Conservation (phyloP, 2,329 filamentous ascomycete species). For the Thielaviopsis euricoi region DNA sequence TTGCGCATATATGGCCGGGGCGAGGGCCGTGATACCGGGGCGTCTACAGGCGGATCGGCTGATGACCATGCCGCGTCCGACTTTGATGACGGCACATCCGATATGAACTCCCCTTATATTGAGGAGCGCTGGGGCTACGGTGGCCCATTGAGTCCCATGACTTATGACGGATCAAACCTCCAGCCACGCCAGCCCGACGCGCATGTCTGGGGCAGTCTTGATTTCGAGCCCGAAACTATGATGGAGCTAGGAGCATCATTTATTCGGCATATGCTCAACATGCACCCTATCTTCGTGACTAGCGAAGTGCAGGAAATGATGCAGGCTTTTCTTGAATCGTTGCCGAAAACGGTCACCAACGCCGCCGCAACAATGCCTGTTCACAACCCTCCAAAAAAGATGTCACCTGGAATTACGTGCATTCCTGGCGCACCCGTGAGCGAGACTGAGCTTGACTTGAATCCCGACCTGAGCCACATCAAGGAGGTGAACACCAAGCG, state of each 20-base stretch:
- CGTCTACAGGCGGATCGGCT: not conserved
- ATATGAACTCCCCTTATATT: constrained; percentile 35
- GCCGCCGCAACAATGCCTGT: too few species aligned
- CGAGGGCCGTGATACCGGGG: constrained; percentile 34
- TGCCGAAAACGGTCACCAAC: constrained; percentile 19
- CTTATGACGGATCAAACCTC: constrained; percentile 12
- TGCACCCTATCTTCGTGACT: constrained; percentile 46
- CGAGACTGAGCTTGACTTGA: not conserved
- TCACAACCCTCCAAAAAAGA: not conserved
- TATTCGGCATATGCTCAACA: constrained; percentile 44
- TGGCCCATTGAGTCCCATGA: constrained; percentile 29
- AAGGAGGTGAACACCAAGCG: not conserved
- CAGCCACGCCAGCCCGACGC: not conserved
- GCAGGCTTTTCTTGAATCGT: constrained; percentile 31
- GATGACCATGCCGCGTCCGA: constrained; percentile 23
- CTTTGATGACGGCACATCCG: constrained; percentile 27
- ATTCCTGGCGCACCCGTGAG: not conserved
- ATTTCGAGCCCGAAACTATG: constrained; percentile 35
- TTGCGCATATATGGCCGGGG: constrained; percentile 64
- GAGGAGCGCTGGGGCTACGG: constrained; percentile 43
- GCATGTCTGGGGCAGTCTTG: constrained; percentile 15
- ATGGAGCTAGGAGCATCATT: constrained; percentile 39
- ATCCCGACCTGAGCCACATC: not conserved
- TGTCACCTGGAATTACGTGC: not conserved
- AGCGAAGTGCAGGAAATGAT: constrained; percentile 36